Evolutionary conservation across 164 flowering plant species (phyloP), one percentile per base, ranked within the genome.

Genomic region (Liriodendron chinense): DNA sequence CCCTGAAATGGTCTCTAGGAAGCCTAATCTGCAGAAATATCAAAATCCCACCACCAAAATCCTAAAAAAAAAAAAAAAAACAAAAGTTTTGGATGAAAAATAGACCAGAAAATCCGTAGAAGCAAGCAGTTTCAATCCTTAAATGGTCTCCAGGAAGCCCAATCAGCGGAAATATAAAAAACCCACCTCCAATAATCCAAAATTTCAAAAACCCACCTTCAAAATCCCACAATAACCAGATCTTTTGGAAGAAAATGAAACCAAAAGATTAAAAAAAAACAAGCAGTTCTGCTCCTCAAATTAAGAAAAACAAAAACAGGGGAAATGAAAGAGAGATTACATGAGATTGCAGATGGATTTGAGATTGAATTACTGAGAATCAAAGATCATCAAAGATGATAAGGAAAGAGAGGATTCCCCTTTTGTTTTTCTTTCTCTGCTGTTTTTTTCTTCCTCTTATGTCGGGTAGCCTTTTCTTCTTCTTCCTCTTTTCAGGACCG

Each of bases 271-370:
- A n/a, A n/a, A n/a, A n/a, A n/a, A n/a, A n/a, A n/a, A n/a, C 43
- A 24, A 64, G 34, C 34, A 24, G 67, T 22, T 64, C 13, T 16
- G 22, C 16, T 23, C 13, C 67, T 7, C 26, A 64, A 22, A 34
- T 34, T 34, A 4, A 34, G 7, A 34, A 34, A 34, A 34, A n/a
- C n/a, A n/a, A 64, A 62, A 9, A 9, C 16, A 12, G 67, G 67
- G 26, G 24, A 21, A 64, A n/a, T 21, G 67, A 5, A 64, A 64
- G 16, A 21, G 26, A 64, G 24, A 21, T 26, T 7, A 12, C 25
- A 64, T 21, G 22, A 64, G 67, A 64, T 64, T 21, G 12, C 25
- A 64, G 67, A 64, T 64, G 67, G 67, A 21, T 64, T 64, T 24
- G 67, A 64, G 34, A 64, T 23, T 24, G 67, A 64, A 24, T 64